Evolutionary conservation across 1,284 basidiomycete species (phyloP).

Genomic region (Omphalotus olearius): DNA sequence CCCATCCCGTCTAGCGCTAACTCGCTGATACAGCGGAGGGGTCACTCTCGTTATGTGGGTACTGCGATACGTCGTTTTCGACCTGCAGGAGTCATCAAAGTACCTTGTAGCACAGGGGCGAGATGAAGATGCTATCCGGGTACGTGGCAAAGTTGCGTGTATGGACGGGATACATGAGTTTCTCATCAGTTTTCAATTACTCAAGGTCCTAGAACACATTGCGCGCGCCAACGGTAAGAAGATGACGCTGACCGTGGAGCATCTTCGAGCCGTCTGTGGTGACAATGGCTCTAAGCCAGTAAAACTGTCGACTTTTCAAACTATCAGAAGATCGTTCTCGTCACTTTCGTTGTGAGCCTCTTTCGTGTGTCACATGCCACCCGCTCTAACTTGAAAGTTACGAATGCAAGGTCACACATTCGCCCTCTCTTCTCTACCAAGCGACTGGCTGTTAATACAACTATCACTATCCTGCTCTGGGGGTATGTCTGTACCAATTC

Average conservation of each 20-base stretch:
- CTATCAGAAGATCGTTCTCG: constrained; percentile 35
- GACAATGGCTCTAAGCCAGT: constrained; percentile 13
- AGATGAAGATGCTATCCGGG: constrained; percentile 51
- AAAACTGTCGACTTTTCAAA: constrained; percentile 22
- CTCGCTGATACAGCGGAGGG: constrained; percentile 30
- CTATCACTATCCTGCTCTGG: constrained; percentile 51
- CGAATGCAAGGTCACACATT: constrained; percentile 31
- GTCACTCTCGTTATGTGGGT: constrained; percentile 44
- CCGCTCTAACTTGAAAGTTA: not conserved
- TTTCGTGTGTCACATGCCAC: not conserved
- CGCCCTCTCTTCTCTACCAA: constrained; percentile 47
- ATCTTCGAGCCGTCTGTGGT: constrained; percentile 34
- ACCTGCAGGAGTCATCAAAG: constrained; percentile 59
- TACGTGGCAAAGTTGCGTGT: constrained; percentile 18
- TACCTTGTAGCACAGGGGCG: constrained; percentile 52
- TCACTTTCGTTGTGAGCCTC: constrained; percentile 29
- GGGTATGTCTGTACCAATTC: constrained; percentile 20
- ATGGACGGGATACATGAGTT: not conserved
- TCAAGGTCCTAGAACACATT: constrained; percentile 41
- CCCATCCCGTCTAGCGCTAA: not conserved
- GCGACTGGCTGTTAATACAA: constrained; percentile 48
- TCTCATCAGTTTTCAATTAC: not conserved
- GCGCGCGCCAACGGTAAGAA: constrained; percentile 47
- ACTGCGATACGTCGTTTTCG: constrained; percentile 40
- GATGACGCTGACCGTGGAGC: constrained; percentile 40